These are phyloP conservation scores for Arabis alpina DNA, from an alignment of 345 rosid species.

Conservation along the genomic window DNA sequence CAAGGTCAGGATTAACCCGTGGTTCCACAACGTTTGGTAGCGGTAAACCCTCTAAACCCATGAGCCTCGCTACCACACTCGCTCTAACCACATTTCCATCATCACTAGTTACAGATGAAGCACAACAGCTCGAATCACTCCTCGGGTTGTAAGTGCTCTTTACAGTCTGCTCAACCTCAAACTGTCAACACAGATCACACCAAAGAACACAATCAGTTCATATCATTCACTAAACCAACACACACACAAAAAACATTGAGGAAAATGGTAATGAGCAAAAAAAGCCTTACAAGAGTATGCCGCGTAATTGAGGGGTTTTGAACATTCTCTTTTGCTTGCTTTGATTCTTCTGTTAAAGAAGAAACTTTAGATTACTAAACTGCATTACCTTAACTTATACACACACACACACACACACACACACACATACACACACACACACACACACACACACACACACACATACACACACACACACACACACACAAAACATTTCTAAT, in stretches of 20 bases:
- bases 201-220: not conserved
- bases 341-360: constrained; percentile 37
- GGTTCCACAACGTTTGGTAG: constrained; percentile 56
- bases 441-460: too few species aligned
- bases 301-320: constrained; percentile 24
- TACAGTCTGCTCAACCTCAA: constrained; percentile 68
- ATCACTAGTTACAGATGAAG: constrained; percentile 91
- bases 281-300: constrained; percentile 37
- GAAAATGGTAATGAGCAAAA: constrained; percentile 4
- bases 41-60: constrained; percentile 94
- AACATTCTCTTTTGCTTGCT: constrained; percentile 40
- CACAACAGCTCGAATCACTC: constrained; percentile 80
- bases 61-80: constrained; percentile 92
- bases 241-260: not conserved
- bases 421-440: too few species aligned
- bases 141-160: constrained; percentile 57
- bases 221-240: constrained; percentile 42
- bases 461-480: too few species aligned
- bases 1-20: constrained; percentile 53
- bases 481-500: too few species aligned
- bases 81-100: constrained; percentile 79
- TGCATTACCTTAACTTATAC: not conserved
- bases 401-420: too few species aligned
- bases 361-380: constrained; percentile 11
- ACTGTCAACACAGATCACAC: constrained; percentile 49